These are phyloP conservation scores for Claviceps purpurea DNA, from an alignment of 2,329 filamentous ascomycete genomes.

Conservation along the genomic window DNA sequence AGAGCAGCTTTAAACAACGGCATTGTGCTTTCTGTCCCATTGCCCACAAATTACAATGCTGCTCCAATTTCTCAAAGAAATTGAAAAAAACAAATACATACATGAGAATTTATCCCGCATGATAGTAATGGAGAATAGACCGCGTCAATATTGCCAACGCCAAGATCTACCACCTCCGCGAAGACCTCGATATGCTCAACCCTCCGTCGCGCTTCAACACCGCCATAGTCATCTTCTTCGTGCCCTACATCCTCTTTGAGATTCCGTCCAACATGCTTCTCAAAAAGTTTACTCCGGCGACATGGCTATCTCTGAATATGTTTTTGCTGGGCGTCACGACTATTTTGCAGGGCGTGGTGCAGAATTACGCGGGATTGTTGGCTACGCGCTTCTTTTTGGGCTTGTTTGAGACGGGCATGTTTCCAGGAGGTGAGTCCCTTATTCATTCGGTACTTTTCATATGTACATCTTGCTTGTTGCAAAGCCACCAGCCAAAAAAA, in stretches of 20 bases:
- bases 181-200: conserved; percentile 43
- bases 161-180: conserved; percentile 48
- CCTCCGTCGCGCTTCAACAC: conserved; percentile 54
- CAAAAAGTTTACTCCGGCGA: conserved; percentile 46
- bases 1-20: too few species aligned
- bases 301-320: conserved; percentile 74
- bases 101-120: too few species aligned
- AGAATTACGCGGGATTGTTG: conserved; percentile 65
- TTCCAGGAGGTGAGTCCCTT: conserved; percentile 26
- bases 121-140: conserved; percentile 20
- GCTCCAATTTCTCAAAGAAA: not conserved
- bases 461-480: not conserved
- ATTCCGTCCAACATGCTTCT: conserved; percentile 57
- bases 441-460: not conserved
- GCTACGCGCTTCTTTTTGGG: conserved; percentile 79
- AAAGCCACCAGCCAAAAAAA: too few species aligned
- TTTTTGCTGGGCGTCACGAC: conserved; percentile 68
- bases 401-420: conserved; percentile 62
- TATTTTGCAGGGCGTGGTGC: conserved; percentile 61
- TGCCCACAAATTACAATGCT: too few species aligned
- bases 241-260: conserved; percentile 61
- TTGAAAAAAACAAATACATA: not conserved
- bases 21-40: too few species aligned
- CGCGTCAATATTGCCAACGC: conserved; percentile 74
- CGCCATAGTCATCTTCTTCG: conserved; percentile 67